Evolutionary conservation across 164 flowering plant species (phyloP), one percentile per base, ranked within the genome.

Genomic region (Brasenia schreberi): DNA sequence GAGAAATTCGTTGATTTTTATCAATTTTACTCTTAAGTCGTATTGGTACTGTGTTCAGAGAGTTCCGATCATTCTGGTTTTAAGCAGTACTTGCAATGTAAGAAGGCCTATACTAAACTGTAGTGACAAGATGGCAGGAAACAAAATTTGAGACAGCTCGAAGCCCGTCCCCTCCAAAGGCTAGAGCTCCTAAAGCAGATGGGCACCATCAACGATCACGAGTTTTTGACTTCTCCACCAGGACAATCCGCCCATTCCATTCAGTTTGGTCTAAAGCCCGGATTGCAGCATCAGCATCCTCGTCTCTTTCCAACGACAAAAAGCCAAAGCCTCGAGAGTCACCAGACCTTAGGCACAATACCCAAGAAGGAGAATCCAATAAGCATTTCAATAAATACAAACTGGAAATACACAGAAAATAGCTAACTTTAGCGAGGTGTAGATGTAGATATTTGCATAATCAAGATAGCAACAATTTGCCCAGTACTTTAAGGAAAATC

Each of bases 311-410:
- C 75, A 79, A 71, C 42, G 82, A 66, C 62, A 79, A 69, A 63
- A 79, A 77, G 17, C 82, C 82, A 73, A 77, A 79, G 56, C 82
- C 80, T 63, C 82, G 76, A 65, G 82, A 79, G 71, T 77, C 79
- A 27, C 82, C 82, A 43, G 78, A 72, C 78, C 82, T 79, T 63
- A 42, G 56, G 56, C 16, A 49, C 56, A 49, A 9, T 43, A 72
- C 16, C 62, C 44, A 68, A 44, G 68, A 59, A 62, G 62, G 23
- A 43, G 17, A 64, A 65, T 33, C 39, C 39, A 33, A 33, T 33
- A 33, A 33, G 39, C 39, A 33, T 33, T 33, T 33, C 39, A 33
- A 33, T 33, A 33, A 33, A 33, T 33, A 33, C 39, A 33, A 33
- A 33, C 39, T 33, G 39, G 39, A 33, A 33, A 33, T 33, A 33